Evolutionary conservation across 2,329 filamentous ascomycete species (phyloP).

Genomic region (Ophiostoma piceae): DNA sequence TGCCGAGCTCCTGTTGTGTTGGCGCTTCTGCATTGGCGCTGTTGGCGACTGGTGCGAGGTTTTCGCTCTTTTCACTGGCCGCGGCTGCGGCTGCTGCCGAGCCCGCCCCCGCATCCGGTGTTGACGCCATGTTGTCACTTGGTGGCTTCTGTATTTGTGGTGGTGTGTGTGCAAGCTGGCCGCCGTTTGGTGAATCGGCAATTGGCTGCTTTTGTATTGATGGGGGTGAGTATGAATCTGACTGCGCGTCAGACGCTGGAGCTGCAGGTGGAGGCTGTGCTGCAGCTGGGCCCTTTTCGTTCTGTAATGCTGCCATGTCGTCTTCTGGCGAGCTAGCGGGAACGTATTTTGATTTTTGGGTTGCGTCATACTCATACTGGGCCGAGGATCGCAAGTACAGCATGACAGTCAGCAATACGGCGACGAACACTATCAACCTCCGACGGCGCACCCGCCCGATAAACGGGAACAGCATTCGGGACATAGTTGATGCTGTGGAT

Average conservation of each 20-base stretch:
- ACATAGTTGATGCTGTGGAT: neutral
- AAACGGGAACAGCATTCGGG: conserved; percentile 20
- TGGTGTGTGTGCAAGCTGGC: neutral
- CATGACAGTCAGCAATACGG: conserved; percentile 19
- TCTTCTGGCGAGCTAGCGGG: conserved; percentile 20
- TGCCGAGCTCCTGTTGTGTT: neutral
- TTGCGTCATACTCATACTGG: neutral
- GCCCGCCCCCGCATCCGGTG: neutral
- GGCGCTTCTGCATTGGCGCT: neutral
- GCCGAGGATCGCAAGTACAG: conserved; percentile 3
- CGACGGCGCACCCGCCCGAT: conserved; percentile 25
- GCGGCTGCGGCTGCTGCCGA: neutral
- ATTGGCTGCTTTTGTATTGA: neutral
- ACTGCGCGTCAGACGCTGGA: neutral
- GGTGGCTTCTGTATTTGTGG: neutral
- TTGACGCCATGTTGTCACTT: neutral
- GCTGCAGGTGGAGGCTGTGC: neutral
- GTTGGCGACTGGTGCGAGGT: conserved; percentile 3
- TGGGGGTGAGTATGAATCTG: neutral
- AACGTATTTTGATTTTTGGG: conserved; percentile 1
- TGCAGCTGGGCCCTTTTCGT: neutral
- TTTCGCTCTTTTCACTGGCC: neutral
- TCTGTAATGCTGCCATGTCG: neutral
- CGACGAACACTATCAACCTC: conserved; percentile 19
- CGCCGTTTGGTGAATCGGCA: neutral